Conservation (phyloP, 2,329 filamentous ascomycete species). For the Tympanopsis confertula region DNA sequence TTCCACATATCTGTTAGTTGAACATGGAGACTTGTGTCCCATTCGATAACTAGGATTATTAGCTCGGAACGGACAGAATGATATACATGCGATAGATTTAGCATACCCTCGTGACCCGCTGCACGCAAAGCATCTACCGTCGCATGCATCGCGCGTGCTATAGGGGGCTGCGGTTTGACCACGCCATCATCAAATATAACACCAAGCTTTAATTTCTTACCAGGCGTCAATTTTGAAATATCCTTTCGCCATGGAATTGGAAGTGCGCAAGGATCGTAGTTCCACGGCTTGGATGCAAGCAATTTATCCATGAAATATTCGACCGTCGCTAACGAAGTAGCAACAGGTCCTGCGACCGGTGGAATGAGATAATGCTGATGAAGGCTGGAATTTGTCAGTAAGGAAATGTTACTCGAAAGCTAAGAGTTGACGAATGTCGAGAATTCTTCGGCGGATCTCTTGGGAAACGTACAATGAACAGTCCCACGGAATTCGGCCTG, state of each 20-base stretch:
- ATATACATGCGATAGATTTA: not conserved
- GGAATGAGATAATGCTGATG: constrained; percentile 31
- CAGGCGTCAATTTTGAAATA: constrained; percentile 40
- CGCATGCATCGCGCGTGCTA: constrained; percentile 30
- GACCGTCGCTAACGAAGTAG: constrained; percentile 16
- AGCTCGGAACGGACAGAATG: not conserved
- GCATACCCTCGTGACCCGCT: constrained; percentile 7
- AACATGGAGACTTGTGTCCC: constrained; percentile 7
- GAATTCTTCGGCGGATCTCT: constrained; percentile 33
- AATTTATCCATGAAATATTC: constrained; percentile 16
- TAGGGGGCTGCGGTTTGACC: constrained; percentile 36
- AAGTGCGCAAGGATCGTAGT: constrained; percentile 16
- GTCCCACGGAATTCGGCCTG: constrained; percentile 23
- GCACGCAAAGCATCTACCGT: constrained; percentile 23
- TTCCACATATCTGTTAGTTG: constrained; percentile 6
- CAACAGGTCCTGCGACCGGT: constrained; percentile 25
- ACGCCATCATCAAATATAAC: constrained; percentile 36
- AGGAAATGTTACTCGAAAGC: not conserved
- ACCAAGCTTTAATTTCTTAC: constrained; percentile 27
- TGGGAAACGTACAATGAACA: constrained; percentile 39
- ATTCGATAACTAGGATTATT: constrained; percentile 9
- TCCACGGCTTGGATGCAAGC: constrained; percentile 2
- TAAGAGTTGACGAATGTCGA: constrained; percentile 31
- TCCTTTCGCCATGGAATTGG: constrained; percentile 32
- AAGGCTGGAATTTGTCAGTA: constrained; percentile 16